Percentiles rank a stretch among this genome's conserved stretches.
These are phyloP conservation scores for Adiantum capillusveneris DNA, from an alignment of 75 land plant species.

Conservation along the genomic window DNA sequence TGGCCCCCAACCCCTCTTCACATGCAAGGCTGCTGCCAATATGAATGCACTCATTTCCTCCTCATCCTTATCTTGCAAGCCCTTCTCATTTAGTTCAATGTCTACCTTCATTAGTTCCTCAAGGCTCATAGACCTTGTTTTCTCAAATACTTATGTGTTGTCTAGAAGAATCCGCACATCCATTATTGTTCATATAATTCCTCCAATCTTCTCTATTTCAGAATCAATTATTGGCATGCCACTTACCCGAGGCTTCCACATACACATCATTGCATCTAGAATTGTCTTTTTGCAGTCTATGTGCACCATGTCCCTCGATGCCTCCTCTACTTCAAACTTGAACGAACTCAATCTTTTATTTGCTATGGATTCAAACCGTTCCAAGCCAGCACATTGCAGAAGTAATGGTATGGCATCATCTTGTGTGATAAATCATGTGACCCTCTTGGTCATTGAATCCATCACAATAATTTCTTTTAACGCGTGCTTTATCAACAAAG, in stretches of 20 bases:
- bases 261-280: constrained; percentile 23
- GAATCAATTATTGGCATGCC: constrained; percentile 40
- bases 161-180: constrained; percentile 45
- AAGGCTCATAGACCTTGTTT: constrained; percentile 24
- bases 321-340: constrained; percentile 21
- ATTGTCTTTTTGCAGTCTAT: constrained; percentile 35
- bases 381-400: constrained; percentile 53
- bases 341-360: constrained; percentile 31
- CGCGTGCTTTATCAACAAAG: constrained; percentile 49
- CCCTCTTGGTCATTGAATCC: constrained; percentile 14
- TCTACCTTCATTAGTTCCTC: constrained; percentile 36
- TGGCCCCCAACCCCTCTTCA: constrained; percentile 20
- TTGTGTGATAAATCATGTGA: constrained; percentile 58
- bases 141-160: constrained; percentile 23
- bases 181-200: constrained; percentile 29
- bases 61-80: constrained; percentile 9
- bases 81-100: not conserved
- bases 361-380: constrained; percentile 60
- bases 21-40: constrained; percentile 29
- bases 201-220: constrained; percentile 25
- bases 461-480: constrained; percentile 52
- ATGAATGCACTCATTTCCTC: constrained; percentile 28
- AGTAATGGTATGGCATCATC: constrained; percentile 45
- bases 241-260: constrained; percentile 37
- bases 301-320: not conserved